Base-by-base conservation (phyloP, 768 basidiomycete genomes). In the Pholiota microspora region DNA sequence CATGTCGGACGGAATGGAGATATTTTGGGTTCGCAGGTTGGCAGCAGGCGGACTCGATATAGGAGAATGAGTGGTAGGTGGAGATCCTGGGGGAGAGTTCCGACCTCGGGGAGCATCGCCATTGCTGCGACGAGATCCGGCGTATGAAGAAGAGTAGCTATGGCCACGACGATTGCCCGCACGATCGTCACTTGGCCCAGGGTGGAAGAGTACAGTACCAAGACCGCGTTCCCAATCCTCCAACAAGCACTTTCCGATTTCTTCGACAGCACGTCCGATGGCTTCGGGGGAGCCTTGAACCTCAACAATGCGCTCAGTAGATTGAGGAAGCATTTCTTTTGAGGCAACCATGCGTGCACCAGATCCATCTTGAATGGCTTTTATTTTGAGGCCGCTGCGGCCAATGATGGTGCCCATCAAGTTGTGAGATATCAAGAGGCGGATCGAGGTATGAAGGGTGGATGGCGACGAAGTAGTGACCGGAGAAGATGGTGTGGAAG, bases 401-500 rank as follows among this genome's bases (percentile, higher is more conserved):
- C 97, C 97, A 64, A 98, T 98, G 76, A 99, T 90, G 57, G 93
- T 94, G 50, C 97, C 97, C 97, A 99, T 99, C 62, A 99, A 81
- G 74, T 98, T 96, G 78, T 99, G 97, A 42, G 94, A 96, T 77
- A 99, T 94, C 66, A 99, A 82, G 62, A 99, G 93, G 57, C 94
- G 92, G 72, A 99, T 88, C 58, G 94, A 92, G 55, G 94, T 94
- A 72, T 89, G 86, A 49, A 82, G 74, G 54, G 82, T 78, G 49
- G 89, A 78, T n/a, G 86, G 83, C 18, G 90, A 77, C 52, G 92
- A 80, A 59, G 84, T 73, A 36, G 85, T 77, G 54, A 80, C 72
- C 47, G 85, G 86, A 40, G 88, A 87, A 40, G 92, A 78, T 45
- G 92, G 85, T 64, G 83, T 85, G 35, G 92, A 85, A 57, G 89